Conservation (phyloP, 2,329 filamentous ascomycete species). For the Teratosphaeriaceae sp. region DNA sequence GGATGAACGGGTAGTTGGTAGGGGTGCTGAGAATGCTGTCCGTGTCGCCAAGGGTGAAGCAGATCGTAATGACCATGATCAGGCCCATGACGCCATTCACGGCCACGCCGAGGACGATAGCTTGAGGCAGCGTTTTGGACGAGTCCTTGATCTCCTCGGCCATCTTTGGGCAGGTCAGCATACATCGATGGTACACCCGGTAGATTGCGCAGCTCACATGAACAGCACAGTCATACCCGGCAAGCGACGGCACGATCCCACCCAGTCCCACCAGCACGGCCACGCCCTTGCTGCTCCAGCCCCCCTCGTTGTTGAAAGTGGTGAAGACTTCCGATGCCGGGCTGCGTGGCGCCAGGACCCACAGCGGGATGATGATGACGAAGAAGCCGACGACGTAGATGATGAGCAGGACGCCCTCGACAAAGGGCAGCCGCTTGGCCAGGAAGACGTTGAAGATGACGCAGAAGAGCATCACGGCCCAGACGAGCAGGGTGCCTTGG, state of each 20-base stretch:
- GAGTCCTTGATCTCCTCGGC: constrained; percentile 22
- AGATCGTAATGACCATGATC: constrained; percentile 32
- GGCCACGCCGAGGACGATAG: constrained; percentile 38
- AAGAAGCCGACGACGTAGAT: not conserved
- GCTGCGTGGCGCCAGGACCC: constrained; percentile 25
- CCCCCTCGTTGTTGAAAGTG: constrained; percentile 20
- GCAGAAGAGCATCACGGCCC: constrained; percentile 18
- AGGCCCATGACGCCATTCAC: constrained; percentile 42
- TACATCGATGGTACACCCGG: too few relatives aligned
- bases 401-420: not conserved
- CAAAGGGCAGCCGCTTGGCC: not conserved
- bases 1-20: constrained; percentile 27
- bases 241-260: not conserved
- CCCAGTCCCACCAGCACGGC: constrained; percentile 34
- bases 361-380: not conserved
- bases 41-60: constrained; percentile 35
- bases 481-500: constrained; percentile 17
- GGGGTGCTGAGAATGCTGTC: constrained; percentile 13
- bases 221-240: not conserved
- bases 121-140: constrained; percentile 35
- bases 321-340: constrained; percentile 29
- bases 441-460: constrained; percentile 21
- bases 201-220: too few relatives aligned
- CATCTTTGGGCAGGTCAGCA: constrained; percentile 3
- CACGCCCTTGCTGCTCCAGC: constrained; percentile 30